Base-by-base conservation (phyloP, 305 asterid genomes). In the Plantago coronopus region DNA sequence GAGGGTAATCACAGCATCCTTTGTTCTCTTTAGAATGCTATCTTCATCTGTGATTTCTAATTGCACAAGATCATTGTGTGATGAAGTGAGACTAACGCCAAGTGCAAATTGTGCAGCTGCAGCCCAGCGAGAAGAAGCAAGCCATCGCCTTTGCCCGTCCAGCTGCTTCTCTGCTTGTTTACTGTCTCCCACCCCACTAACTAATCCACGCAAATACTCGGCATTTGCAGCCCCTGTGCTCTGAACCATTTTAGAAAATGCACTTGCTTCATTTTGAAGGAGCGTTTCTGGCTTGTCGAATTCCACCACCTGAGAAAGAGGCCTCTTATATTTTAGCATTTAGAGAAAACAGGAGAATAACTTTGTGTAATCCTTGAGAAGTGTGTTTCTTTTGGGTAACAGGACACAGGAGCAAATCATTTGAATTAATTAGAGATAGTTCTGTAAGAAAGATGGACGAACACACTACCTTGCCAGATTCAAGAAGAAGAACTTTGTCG, bases 151-250 rank as follows among this genome's bases (percentile, higher is more conserved):
- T 61, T 79, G 95, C 59, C 94, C 95, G n/a, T 88, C 96, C 49
- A 72, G 22, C 45, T 55, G 66, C 44, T 76, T 78, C 63, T 79
- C 88, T 54, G 37, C 68, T 48, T 58, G 79, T 48, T 70, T 80
- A 47, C 54, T 74, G 21, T 70, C 75, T n/a, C 54, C 78, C 21
- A 72, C 83, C 6, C 77, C 84, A 45, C 76, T 78, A 29, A 81
- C 98, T 18, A 91, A 69, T 72, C 94, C 72, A 65, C 88, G 89
- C 6, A 91, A 73, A 71, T 91, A 91, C 66, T 88, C 82, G 3
- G 96, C 91, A 64, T 93, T 93, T 62, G 97, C 97, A 34, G 84
- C 78, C 38, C 99, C 99, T 0, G 99, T 93, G 70, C 97, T 93
- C 53, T 80, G 96, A 57, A 89, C 97, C 99, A 93, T 89, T 81